Base-by-base conservation (phyloP, 306 rosid species). In the Oxytropis ochrocephala region DNA sequence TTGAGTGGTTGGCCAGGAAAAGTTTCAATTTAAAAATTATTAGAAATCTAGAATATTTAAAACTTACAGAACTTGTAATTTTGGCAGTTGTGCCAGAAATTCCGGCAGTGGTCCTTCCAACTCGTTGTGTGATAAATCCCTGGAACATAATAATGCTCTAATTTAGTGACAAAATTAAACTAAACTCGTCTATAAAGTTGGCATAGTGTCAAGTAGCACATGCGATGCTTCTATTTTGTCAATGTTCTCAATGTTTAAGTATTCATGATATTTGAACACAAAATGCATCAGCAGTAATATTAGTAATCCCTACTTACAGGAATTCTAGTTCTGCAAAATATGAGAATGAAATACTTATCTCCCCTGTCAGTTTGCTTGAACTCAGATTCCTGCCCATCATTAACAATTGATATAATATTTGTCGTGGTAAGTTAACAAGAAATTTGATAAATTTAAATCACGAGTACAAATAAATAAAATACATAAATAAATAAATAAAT, bases 31-130 rank as follows among this genome's bases (percentile, higher is more conserved):
- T 8, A 32, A 68, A 43, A 60, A 24, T 5, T 5, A 63, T 11
- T 1, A 0, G 3, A 24, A 4, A 24, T 24, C 29, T 24, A 24
- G n/a, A 8, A 32, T 11, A 8, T 7, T 41, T 36, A 8, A 50
- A 61, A 52, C 82, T 73, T 77, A 81, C 82, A 81, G 74, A 59
- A 68, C 1, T 47, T 60, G 13, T 17, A 78, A 67, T 17, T 66
- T 30, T 47, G 73, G 57, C 42, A 82, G 1, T 1, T 70, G 10
- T n/a, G 73, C 74, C 3, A 82, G 36, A 75, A 65, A 70, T 13
- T 53, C 57, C 0, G 81, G 79, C 0, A 75, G 5, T 8, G 29
- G 3, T 75, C 86, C 83, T 29, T 24, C 43, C 24, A 78, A 35
- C 2, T 56, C 5, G 33, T 81, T 81, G 17, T 41, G 5, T 19